phyloP scores from a whole-genome alignment of 2,329 filamentous ascomycete genomes.

The Penicillium sp. region DNA sequence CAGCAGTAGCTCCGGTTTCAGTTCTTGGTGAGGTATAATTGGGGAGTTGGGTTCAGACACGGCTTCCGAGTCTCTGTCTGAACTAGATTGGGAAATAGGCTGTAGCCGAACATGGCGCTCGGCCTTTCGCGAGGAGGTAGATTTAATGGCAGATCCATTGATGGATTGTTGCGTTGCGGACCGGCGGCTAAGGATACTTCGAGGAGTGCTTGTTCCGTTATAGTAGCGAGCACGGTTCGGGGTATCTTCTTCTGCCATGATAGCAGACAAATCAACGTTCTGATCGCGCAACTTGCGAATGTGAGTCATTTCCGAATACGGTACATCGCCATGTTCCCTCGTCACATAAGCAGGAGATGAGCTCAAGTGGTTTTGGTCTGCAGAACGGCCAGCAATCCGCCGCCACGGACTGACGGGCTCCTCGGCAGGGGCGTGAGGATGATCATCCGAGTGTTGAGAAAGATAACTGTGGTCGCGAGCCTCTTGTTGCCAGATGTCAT shows the following conservation, averaged over 20 bases:
- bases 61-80: constrained; percentile 22
- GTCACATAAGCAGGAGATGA: constrained; percentile 34
- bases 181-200: constrained; percentile 20
- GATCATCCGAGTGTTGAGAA: constrained; percentile 28
- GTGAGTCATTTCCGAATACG: constrained; percentile 32
- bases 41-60: background rate
- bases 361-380: constrained; percentile 20
- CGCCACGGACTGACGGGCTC: constrained; percentile 35
- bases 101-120: constrained; percentile 23
- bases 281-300: constrained; percentile 35
- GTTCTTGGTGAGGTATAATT: background rate
- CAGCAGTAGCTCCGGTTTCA: background rate
- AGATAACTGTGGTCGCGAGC: constrained; percentile 38
- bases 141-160: constrained; percentile 14
- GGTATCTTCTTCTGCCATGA: constrained; percentile 34
- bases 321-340: constrained; percentile 26
- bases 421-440: constrained; percentile 18
- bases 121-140: constrained; percentile 17
- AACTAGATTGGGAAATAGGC: constrained; percentile 26
- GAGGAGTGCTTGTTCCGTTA: constrained; percentile 35
- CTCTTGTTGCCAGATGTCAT: constrained; percentile 51
- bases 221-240: constrained; percentile 40
- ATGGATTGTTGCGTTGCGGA: constrained; percentile 14
- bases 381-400: constrained; percentile 24
- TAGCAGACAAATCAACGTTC: constrained; percentile 35